Percentiles rank a stretch among this genome's conserved stretches.
phyloP scores from a whole-genome alignment of 2,329 filamentous ascomycete species.

The Hawksworthiomyces lignivorus region DNA sequence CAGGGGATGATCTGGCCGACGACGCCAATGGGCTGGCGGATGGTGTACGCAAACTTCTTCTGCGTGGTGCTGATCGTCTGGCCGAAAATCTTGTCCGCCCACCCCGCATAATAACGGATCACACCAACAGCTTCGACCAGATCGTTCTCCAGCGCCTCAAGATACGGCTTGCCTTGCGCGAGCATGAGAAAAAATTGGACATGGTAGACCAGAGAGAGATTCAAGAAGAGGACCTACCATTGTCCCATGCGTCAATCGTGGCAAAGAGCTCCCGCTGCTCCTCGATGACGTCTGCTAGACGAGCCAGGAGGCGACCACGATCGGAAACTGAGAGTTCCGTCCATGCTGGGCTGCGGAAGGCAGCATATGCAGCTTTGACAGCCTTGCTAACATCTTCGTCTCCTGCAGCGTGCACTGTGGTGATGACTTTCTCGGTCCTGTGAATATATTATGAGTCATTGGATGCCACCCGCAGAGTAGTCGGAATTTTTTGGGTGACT shows the following conservation, averaged over 20 bases:
- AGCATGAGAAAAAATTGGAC: too few species aligned
- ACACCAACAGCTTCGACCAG: constrained; percentile 40
- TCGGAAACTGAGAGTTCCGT: constrained; percentile 58
- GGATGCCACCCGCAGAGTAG: too few species aligned
- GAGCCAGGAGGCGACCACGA: constrained; percentile 60
- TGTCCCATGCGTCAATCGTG: constrained; percentile 66
- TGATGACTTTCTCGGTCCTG: constrained; percentile 57
- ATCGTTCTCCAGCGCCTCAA: constrained; percentile 56
- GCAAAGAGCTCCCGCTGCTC: constrained; percentile 46
- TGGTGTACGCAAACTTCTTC: constrained; percentile 66
- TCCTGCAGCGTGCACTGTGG: constrained; percentile 61
- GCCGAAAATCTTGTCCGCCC: constrained; percentile 71
- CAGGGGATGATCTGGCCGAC: constrained; percentile 68
- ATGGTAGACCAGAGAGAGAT: too few species aligned
- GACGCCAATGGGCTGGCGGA: constrained; percentile 70
- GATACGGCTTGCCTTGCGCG: constrained; percentile 69
- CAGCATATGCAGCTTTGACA: constrained; percentile 60
- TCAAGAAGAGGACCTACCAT: too few species aligned
- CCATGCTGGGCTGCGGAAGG: constrained; percentile 62
- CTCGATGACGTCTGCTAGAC: constrained; percentile 62
- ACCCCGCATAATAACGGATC: constrained; percentile 70
- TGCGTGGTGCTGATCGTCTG: constrained; percentile 67
- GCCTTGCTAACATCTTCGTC: constrained; percentile 61
- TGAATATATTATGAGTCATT: too few species aligned
- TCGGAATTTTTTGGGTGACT: too few species aligned